phyloP scores from a whole-genome alignment of 2,329 filamentous ascomycete species.

The Phialophora verrucosa region DNA sequence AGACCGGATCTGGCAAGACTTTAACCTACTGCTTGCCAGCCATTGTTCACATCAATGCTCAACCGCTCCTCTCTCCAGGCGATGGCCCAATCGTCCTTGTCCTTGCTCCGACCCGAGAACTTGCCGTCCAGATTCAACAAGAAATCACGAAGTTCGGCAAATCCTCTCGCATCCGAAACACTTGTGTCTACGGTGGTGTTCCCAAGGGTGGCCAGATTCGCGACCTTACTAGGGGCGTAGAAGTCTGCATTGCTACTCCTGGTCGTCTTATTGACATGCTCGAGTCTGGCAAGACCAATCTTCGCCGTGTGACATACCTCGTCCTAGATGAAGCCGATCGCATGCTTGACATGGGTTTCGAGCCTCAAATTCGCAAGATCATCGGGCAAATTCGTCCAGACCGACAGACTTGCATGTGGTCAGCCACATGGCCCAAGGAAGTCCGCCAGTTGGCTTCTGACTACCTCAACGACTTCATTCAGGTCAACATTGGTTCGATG shows the following conservation, averaged over 20 bases:
- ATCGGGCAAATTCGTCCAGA: slow-evolving; percentile 97
- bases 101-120: slow-evolving; percentile 92
- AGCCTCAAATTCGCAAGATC: slow-evolving; percentile 99
- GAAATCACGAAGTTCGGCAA: slow-evolving; percentile 99
- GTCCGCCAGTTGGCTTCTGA: slow-evolving; percentile 89
- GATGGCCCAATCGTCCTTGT: slow-evolving; percentile 97
- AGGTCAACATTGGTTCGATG: slow-evolving; percentile 97
- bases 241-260: slow-evolving; percentile 97
- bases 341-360: slow-evolving; percentile 99
- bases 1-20: slow-evolving; percentile 99
- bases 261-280: slow-evolving; percentile 99
- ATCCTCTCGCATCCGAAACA: slow-evolving; percentile 97
- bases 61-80: slow-evolving; percentile 91
- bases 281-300: slow-evolving; percentile 95
- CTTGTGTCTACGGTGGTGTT: slow-evolving; percentile 98
- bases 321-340: slow-evolving; percentile 99
- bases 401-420: slow-evolving; percentile 99
- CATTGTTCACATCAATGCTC: slow-evolving; percentile 99
- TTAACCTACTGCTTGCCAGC: slow-evolving; percentile 96
- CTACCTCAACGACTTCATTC: slow-evolving; percentile 94
- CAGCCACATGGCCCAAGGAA: slow-evolving; percentile 98
- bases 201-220: slow-evolving; percentile 97
- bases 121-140: slow-evolving; percentile 97
- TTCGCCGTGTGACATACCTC: slow-evolving; percentile 95
- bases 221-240: slow-evolving; percentile 90